Evolutionary conservation across 2,329 filamentous ascomycete genomes (phyloP), one percentile per base, ranked within the genome.

Genomic region (Tothia fuscella): DNA sequence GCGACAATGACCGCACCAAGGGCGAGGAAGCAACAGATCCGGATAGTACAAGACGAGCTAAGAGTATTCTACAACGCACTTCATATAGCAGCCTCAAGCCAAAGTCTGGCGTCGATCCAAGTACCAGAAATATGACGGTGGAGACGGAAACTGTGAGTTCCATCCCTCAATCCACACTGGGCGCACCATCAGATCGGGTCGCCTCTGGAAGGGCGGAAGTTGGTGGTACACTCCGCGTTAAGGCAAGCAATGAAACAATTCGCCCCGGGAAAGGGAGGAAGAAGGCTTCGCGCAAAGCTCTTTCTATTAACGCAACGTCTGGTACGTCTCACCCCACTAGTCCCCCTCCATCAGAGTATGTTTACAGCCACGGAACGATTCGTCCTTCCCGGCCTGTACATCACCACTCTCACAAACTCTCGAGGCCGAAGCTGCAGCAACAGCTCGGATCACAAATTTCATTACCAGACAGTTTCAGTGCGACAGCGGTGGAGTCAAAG

Each of bases 71-170:
- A 62, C 56, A 51, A 66, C 56, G 31, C 59, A 68, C 82, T 46
- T 85, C 84, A 6, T 76, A 78, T 38, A 73, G 81, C 26, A 80
- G 79, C 46, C 72, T 83, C 30, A 66, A 67, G 39, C 64, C 69
- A 43, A 84, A 87, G 55, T 70, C 74, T 25, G 85, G 88, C 56
- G 67, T 75, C 21, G 84, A 93, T 56, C 79, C 78, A n/a, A 81
- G 83, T 26, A 73, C 80, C 44, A 78, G 82, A 55, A 91, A 85
- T 53, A 95, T 98, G 87, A 96, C 86, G 7, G 89, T 96, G 12
- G 91, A 98, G 65, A 95, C 91, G 0, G 91, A 98, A 61, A 93
- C 88, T 1, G 91, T 98, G 28, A 82, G 78, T 32, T 93, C 88
- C 3, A 82, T 95, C 42, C 86, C 88, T 9, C 88, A 93, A 55